phyloP scores from a whole-genome alignment of 352 stramenopile genomes.

The Pythium volutum region DNA sequence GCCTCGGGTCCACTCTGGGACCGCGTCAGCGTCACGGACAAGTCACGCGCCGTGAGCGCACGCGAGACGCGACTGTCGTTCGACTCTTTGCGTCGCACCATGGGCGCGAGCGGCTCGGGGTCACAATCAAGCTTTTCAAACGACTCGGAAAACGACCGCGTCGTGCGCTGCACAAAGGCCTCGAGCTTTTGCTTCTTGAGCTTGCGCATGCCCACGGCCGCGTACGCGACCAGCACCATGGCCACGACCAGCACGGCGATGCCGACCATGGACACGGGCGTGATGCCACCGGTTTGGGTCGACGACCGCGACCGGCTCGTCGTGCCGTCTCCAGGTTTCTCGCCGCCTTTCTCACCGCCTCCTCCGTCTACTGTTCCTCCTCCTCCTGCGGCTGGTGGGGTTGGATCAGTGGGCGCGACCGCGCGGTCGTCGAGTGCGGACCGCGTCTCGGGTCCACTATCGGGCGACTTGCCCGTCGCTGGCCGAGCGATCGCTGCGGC shows the following conservation, averaged over 20 bases:
- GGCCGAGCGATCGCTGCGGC: background rate
- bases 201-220: constrained; percentile 2
- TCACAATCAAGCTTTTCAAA: background rate
- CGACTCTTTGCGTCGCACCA: background rate
- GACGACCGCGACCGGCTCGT: background rate
- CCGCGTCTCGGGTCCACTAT: background rate
- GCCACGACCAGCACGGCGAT: constrained; percentile 6
- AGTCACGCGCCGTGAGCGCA: no score
- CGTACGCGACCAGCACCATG: constrained; percentile 11
- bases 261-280: constrained; percentile 9
- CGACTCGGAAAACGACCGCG: constrained; percentile 2
- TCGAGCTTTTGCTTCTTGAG: constrained; percentile 10
- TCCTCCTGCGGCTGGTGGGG: background rate
- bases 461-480: background rate
- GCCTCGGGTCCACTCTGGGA: no score
- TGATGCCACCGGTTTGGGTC: background rate
- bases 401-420: no score
- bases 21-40: no score
- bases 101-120: background rate
- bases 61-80: background rate
- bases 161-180: background rate
- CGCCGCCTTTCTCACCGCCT: no score
- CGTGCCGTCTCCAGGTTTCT: no score
- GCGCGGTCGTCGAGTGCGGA: background rate
- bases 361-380: no score